Evolutionary conservation across 495 filamentous ascomycete species (phyloP).

Genomic region (Xylaria curta): DNA sequence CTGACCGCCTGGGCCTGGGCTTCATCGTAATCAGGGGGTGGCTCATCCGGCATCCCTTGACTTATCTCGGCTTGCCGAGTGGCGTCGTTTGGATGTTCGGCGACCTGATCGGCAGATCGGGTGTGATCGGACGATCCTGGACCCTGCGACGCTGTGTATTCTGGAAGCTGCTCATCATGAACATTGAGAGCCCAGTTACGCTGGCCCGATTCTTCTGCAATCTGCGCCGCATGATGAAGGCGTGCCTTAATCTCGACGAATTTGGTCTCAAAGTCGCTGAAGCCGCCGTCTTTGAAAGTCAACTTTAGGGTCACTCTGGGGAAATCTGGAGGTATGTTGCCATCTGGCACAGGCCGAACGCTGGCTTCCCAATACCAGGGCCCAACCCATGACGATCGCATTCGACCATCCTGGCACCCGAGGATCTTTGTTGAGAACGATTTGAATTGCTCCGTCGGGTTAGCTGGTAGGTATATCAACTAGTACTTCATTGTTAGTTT

Average conservation of each 20-base stretch:
- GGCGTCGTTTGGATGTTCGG: conserved; percentile 28
- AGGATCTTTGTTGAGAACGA: conserved; percentile 90
- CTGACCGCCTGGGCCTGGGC: conserved; percentile 79
- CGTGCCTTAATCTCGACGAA: conserved; percentile 88
- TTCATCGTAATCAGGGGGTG: conserved; percentile 93
- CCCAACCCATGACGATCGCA: conserved; percentile 93
- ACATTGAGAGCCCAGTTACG: conserved; percentile 62
- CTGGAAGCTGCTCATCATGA: conserved; percentile 82
- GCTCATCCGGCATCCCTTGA: conserved; percentile 69
- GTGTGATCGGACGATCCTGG: conserved; percentile 29
- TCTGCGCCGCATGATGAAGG: conserved; percentile 77
- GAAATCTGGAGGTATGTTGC: conserved; percentile 81
- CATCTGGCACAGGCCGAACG: conserved; percentile 78
- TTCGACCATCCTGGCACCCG: conserved; percentile 85
- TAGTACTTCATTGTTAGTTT: conserved; percentile 43
- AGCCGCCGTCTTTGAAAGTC: conserved; percentile 93
- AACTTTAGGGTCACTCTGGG: conserved; percentile 78
- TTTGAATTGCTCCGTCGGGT: conserved; percentile 70
- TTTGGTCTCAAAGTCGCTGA: conserved; percentile 84
- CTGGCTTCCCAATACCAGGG: conserved; percentile 88
- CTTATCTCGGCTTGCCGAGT: conserved; percentile 30
- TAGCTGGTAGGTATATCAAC: conserved; percentile 88
- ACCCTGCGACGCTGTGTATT: conserved; percentile 65
- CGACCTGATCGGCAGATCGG: conserved; percentile 26
- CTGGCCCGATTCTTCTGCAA: conserved; percentile 58